phyloP scores from a whole-genome alignment of 164 flowering plant genomes.

The Annona squamosa region DNA sequence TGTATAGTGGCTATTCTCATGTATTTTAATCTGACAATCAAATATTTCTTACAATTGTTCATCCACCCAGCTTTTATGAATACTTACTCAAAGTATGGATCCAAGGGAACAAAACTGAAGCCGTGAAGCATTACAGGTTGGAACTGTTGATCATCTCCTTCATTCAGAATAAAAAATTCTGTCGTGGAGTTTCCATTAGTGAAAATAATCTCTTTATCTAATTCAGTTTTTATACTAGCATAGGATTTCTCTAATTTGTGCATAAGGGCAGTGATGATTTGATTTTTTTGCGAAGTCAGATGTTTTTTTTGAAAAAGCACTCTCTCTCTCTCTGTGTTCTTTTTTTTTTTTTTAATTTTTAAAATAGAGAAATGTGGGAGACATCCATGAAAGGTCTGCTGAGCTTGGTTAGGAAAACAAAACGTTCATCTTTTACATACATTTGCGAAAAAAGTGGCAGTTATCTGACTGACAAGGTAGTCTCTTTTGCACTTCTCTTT shows the following conservation, averaged over 20 bases:
- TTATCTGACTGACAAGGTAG: slow-evolving; percentile 66
- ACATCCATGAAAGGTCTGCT: slow-evolving; percentile 83
- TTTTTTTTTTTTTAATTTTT: background rate
- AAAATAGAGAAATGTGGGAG: slow-evolving; percentile 94
- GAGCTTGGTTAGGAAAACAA: slow-evolving; percentile 71
- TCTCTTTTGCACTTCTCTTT: background rate
- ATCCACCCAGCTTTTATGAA: slow-evolving; percentile 80
- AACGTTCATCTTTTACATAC: slow-evolving; percentile 87
- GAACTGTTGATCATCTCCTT: background rate
- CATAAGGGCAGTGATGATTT: background rate
- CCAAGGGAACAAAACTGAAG: slow-evolving; percentile 87
- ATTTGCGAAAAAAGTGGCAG: slow-evolving; percentile 82
- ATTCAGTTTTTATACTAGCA: background rate
- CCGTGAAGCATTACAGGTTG: slow-evolving; percentile 74
- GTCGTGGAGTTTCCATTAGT: background rate
- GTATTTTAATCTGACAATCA: too few relatives aligned
- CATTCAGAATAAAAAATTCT: background rate
- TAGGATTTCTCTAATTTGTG: background rate
- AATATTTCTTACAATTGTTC: slow-evolving; percentile 7
- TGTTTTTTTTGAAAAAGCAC: background rate
- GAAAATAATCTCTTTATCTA: background rate
- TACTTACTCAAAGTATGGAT: slow-evolving; percentile 95
- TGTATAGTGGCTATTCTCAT: too few relatives aligned
- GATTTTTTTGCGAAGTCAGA: background rate
- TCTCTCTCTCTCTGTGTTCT: too few relatives aligned